Evolutionary conservation across 2,329 filamentous ascomycete genomes (phyloP), one percentile per base, ranked within the genome.

Genomic region (Pyrenophora seminiperda): DNA sequence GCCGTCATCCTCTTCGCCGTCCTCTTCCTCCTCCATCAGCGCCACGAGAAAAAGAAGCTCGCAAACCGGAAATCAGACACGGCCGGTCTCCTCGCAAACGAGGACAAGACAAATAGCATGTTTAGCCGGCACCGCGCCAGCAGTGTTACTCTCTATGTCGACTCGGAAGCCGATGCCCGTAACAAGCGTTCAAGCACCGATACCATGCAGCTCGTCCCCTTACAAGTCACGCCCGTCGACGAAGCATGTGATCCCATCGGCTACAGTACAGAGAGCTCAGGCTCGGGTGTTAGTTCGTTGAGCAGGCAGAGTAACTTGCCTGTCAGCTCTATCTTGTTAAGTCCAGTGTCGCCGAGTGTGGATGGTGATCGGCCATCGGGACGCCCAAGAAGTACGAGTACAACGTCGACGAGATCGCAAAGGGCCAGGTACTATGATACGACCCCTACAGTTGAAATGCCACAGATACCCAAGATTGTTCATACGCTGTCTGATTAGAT

Each of bases 141-240:
- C 44, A 71, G 64, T 41, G 56, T 72, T 7, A 65, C 61, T 0
- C 43, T 72, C 9, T 71, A 68, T 31, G 58, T 72, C 40, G 63
- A 70, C 47, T 48, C 57, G 4, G 56, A 65, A 31, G 38, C 44
- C 11, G 55, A 65, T 2, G 53, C 49, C 9, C 45, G 52, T 11
- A 59, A 48, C 52, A 62, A 59, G 29, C 49, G 58, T 7, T 41
- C 48, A n/a, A 64, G 58, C 45, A 56, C 58, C 27, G 67, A 70
- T 6, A 63, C 60, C 3, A 54, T 61, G 24, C 55, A 47, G 17
- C 50, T 71, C 13, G 56, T 68, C 2, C 66, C 69, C 2, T 55
- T 72, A 2, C 65, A 67, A 17, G 41, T 70, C 44, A 67, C 62
- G 3, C 60, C 65, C 1, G 48, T 54, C 4, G 59, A 65, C 6